These are phyloP conservation scores for Davidsoniella virescens DNA, from an alignment of 2,329 filamentous ascomycete genomes.

Conservation along the genomic window DNA sequence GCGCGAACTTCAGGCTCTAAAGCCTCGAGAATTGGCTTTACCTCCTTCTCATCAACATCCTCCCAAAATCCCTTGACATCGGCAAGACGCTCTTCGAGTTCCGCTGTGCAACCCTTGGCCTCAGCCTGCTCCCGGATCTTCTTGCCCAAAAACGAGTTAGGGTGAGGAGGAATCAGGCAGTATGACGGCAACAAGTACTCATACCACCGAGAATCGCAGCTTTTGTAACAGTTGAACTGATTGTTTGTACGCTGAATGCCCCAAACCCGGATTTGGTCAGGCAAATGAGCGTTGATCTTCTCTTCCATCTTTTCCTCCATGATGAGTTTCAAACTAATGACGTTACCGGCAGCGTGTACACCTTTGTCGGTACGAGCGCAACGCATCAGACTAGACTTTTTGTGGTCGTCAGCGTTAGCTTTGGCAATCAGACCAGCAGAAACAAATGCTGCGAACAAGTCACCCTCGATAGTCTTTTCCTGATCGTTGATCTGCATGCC, in stretches of 20 bases:
- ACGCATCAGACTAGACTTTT: slow-evolving; percentile 85
- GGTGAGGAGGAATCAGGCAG: slow-evolving; percentile 81
- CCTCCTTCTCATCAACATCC: slow-evolving; percentile 61
- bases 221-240: slow-evolving; percentile 84
- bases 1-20: slow-evolving; percentile 48
- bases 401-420: slow-evolving; percentile 89
- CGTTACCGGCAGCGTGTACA: slow-evolving; percentile 87
- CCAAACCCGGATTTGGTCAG: slow-evolving; percentile 86
- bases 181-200: slow-evolving; percentile 94
- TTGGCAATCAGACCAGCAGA: slow-evolving; percentile 87
- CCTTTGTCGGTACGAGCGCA: slow-evolving; percentile 96
- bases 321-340: slow-evolving; percentile 90
- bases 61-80: slow-evolving; percentile 75
- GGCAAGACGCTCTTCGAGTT: slow-evolving; percentile 50
- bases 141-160: slow-evolving; percentile 68
- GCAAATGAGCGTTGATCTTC: slow-evolving; percentile 77
- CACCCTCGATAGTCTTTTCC: slow-evolving; percentile 89
- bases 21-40: slow-evolving; percentile 50
- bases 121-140: slow-evolving; percentile 66
- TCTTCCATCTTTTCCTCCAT: slow-evolving; percentile 77
- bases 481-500: slow-evolving; percentile 80
- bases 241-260: slow-evolving; percentile 80
- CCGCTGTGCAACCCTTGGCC: slow-evolving; percentile 54
- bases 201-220: slow-evolving; percentile 90
- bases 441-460: slow-evolving; percentile 84